These are phyloP conservation scores for Rhodotorula glutinis DNA, from an alignment of 1,284 basidiomycete species.

Conservation along the genomic window DNA sequence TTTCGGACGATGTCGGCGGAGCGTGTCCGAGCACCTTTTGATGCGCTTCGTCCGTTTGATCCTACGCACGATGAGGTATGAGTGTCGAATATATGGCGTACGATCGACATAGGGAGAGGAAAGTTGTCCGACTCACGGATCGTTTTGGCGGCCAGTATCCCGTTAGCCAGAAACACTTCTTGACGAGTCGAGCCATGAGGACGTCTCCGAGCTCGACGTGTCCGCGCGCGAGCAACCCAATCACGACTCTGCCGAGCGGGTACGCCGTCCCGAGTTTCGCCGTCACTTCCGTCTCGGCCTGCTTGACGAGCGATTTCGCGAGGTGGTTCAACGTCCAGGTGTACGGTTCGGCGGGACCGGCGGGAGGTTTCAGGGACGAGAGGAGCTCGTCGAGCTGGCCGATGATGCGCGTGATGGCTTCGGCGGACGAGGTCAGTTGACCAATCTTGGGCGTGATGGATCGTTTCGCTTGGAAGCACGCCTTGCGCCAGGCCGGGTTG, in stretches of 20 bases:
- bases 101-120: no score
- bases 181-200: constrained; percentile 79
- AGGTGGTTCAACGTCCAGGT: constrained; percentile 78
- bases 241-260: constrained; percentile 74
- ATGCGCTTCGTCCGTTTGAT: constrained; percentile 57
- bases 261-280: constrained; percentile 80
- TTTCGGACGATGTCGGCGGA: constrained; percentile 52
- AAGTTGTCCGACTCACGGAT: constrained; percentile 48
- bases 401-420: constrained; percentile 65
- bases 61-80: constrained; percentile 43
- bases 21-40: constrained; percentile 69
- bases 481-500: constrained; percentile 54
- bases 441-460: constrained; percentile 87
- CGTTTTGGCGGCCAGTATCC: constrained; percentile 50
- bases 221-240: constrained; percentile 58
- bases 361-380: constrained; percentile 42
- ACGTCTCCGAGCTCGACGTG: constrained; percentile 65
- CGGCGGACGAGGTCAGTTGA: constrained; percentile 78
- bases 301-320: constrained; percentile 80
- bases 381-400: constrained; percentile 61
- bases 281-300: constrained; percentile 91
- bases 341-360: constrained; percentile 56
- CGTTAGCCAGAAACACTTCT: constrained; percentile 63
- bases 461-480: constrained; percentile 62
- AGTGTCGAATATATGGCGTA: no score